Percentiles rank a stretch among this genome's conserved stretches.
Conservation (phyloP, 495 filamentous ascomycete species). For the Aspergillus taichungensis region DNA sequence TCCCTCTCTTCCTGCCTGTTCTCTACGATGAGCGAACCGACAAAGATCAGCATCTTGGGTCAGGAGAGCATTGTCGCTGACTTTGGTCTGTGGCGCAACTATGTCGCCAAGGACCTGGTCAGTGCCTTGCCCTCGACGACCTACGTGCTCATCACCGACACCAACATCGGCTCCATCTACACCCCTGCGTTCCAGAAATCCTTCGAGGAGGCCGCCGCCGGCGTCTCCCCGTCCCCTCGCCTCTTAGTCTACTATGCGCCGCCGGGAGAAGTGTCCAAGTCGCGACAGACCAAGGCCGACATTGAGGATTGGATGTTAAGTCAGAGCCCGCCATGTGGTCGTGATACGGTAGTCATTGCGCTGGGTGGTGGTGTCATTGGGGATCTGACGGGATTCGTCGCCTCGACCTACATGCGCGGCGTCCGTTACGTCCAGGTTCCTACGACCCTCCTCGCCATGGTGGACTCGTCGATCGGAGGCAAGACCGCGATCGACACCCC, state of each 20-base stretch:
- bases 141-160: conserved; percentile 94
- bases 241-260: conserved; percentile 81
- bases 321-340: conserved; percentile 65
- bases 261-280: conserved; percentile 90
- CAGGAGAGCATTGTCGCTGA: conserved; percentile 82
- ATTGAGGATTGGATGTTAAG: conserved; percentile 97
- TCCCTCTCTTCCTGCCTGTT: background rate
- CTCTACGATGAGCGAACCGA: conserved; percentile 33
- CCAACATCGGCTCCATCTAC: conserved; percentile 77
- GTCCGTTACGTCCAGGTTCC: conserved; percentile 95
- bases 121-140: conserved; percentile 71
- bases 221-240: conserved; percentile 46
- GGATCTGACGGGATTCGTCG: conserved; percentile 94
- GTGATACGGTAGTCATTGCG: conserved; percentile 90
- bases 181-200: conserved; percentile 62
- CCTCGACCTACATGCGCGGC: conserved; percentile 96
- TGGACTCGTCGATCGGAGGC: conserved; percentile 95
- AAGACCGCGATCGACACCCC: conserved; percentile 98
- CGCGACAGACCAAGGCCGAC: conserved; percentile 82
- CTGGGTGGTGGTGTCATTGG: conserved; percentile 97
- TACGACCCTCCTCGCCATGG: conserved; percentile 92
- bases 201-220: conserved; percentile 51
- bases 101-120: conserved; percentile 75
- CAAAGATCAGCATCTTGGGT: conserved; percentile 49
- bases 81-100: conserved; percentile 80